These are phyloP conservation scores for Lactarius hengduanensis DNA, from an alignment of 768 basidiomycete genomes.

Conservation along the genomic window DNA sequence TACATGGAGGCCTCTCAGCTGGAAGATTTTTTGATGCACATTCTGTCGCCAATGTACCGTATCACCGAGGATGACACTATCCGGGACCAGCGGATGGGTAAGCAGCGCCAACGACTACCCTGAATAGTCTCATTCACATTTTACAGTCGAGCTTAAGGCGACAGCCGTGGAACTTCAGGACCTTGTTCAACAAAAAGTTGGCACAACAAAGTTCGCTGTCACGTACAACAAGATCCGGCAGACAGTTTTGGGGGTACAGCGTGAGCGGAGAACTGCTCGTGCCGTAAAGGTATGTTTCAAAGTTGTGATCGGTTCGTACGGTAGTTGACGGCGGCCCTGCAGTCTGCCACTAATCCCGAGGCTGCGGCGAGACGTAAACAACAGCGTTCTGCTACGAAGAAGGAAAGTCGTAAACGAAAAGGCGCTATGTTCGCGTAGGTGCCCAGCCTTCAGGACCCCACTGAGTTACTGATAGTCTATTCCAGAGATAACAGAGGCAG, in stretches of 20 bases:
- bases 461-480: constrained; percentile 13
- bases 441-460: constrained; percentile 1
- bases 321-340: constrained; percentile 29
- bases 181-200: constrained; percentile 83
- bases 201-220: constrained; percentile 76
- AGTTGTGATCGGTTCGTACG: neutral
- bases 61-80: constrained; percentile 85
- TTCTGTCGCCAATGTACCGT: constrained; percentile 83
- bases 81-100: constrained; percentile 76
- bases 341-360: constrained; percentile 71
- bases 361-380: constrained; percentile 72
- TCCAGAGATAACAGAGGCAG: constrained; percentile 49
- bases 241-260: constrained; percentile 58
- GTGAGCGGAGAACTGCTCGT: constrained; percentile 62
- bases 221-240: constrained; percentile 82
- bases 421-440: constrained; percentile 58
- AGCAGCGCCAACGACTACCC: constrained; percentile 30
- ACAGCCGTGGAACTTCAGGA: constrained; percentile 83
- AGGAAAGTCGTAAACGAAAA: constrained; percentile 84
- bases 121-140: neutral
- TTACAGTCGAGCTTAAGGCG: constrained; percentile 76
- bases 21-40: constrained; percentile 74
- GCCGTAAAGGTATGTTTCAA: constrained; percentile 43
- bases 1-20: constrained; percentile 58
- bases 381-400: constrained; percentile 72